Evolutionary conservation across 2,329 filamentous ascomycete species (phyloP), one percentile per base, ranked within the genome.

Genomic region (Nemania diffusa): DNA sequence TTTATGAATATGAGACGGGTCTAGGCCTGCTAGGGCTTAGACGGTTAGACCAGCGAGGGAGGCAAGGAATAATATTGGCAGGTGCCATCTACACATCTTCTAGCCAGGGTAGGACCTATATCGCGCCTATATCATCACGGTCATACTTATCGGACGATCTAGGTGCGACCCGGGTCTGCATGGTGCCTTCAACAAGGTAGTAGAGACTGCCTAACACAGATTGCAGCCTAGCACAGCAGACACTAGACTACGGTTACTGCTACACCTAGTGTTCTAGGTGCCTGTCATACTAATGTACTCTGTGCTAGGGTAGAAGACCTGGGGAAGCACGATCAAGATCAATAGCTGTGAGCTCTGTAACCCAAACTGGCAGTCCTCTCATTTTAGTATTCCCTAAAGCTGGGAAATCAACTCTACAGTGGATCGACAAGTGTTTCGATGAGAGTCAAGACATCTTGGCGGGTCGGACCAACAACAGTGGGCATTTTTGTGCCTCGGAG

Each of bases 1-100:
- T 48, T 65, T 65, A 68, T 57, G 59, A 53, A 42, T 51, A 56
- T 44, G 42, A 62, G 53, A 66, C 46, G 27, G 26, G 46, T 42
- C 34, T 32, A 44, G 53, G 44, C 26, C 42, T 26, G 20, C 27
- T 20, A 53, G 55, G 59, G 51, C 37, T n/a, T n/a, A n/a, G n/a
- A n/a, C n/a, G n/a, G n/a, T 34, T 55, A 22, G 48, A 62, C 50
- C 37, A 32, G 50, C 48, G 29, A 34, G 27, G 61, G 40, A 22
- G 51, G 27, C 17, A 52, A 40, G 53, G 32, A 32, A 46, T 40
- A 44, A 52, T 15, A 34, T 53, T 8, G 55, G 46, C 24, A 52
- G 34, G 60, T n/a, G 27, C 26, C 26, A 24, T 29, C 48, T 29
- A 29, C 8, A 2, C 24, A 22, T 48, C 44, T 24, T 11, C 34